Conservation (phyloP, 2,329 filamentous ascomycete species). For the Dryadomyces quercus-mongolicae region DNA sequence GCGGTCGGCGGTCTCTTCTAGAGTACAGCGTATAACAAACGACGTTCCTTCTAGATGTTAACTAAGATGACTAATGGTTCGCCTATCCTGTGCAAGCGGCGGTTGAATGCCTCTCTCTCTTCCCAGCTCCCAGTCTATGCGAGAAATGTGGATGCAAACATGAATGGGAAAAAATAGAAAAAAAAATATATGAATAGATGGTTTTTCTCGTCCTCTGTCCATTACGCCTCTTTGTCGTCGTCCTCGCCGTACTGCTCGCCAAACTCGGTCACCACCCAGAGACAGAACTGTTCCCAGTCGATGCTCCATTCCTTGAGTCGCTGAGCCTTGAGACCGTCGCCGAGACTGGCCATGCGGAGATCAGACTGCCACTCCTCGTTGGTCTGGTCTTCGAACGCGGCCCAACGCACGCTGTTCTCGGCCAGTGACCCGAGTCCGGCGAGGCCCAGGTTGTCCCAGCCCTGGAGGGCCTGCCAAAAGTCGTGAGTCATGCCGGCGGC, state of each 20-base stretch:
- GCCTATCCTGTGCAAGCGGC: too few relatives aligned
- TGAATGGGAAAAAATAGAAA: background rate
- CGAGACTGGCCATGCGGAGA: slow-evolving; percentile 62
- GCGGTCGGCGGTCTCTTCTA: too few relatives aligned
- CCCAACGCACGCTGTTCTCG: slow-evolving; percentile 87
- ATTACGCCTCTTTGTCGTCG: background rate
- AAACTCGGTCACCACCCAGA: slow-evolving; percentile 78
- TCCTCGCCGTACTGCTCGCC: slow-evolving; percentile 45
- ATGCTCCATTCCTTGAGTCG: slow-evolving; percentile 66
- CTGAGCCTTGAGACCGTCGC: slow-evolving; percentile 56
- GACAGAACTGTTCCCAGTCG: slow-evolving; percentile 81
- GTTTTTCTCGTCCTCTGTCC: background rate
- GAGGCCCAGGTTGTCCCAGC: slow-evolving; percentile 81
- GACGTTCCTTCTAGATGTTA: background rate
- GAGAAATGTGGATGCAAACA: background rate
- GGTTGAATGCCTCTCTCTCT: too few relatives aligned
- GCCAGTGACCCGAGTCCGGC: slow-evolving; percentile 77
- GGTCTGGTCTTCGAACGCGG: slow-evolving; percentile 71
- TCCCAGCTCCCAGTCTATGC: background rate
- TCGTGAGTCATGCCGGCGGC: slow-evolving; percentile 77
- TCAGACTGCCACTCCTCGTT: slow-evolving; percentile 59
- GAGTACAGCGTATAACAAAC: background rate
- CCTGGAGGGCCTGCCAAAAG: slow-evolving; percentile 88
- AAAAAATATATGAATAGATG: too few relatives aligned
- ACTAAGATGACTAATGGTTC: too few relatives aligned